phyloP scores from a whole-genome alignment of 305 asterid genomes.

The Coffea humblotiana region DNA sequence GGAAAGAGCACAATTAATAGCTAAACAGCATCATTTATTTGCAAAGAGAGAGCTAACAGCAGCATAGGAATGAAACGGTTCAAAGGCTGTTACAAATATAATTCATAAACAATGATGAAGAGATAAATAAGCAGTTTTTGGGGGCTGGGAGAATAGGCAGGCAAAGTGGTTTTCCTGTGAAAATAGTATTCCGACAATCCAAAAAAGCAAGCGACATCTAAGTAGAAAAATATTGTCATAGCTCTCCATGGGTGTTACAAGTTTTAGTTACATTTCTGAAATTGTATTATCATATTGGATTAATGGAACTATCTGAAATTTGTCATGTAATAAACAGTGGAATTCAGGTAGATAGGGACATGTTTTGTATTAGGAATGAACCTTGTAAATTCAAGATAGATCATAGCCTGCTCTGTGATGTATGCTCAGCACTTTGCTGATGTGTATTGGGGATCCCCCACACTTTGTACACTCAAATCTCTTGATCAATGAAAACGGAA shows the following conservation, averaged over 20 bases:
- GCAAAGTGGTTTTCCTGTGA: neutral
- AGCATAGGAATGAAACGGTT: conserved; percentile 1
- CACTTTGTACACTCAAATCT: no score
- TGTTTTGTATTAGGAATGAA: no score
- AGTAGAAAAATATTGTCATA: neutral
- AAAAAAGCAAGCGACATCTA: neutral
- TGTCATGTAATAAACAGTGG: neutral
- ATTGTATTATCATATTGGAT: neutral
- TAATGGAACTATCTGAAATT: neutral
- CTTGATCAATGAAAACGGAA: no score
- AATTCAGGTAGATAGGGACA: no score
- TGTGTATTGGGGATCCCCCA: no score
- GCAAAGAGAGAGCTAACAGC: neutral
- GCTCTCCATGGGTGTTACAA: neutral
- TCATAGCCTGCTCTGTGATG: no score
- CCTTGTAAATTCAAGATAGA: no score
- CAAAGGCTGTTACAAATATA: neutral
- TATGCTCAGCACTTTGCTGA: no score
- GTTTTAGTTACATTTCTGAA: neutral
- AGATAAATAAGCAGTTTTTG: neutral
- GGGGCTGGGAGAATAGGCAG: neutral
- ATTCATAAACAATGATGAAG: neutral
- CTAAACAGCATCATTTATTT: neutral
- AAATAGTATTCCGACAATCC: neutral
- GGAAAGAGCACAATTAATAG: neutral